phyloP scores from a whole-genome alignment of 108 stramenopile species.

The Nitzschia sp. region DNA sequence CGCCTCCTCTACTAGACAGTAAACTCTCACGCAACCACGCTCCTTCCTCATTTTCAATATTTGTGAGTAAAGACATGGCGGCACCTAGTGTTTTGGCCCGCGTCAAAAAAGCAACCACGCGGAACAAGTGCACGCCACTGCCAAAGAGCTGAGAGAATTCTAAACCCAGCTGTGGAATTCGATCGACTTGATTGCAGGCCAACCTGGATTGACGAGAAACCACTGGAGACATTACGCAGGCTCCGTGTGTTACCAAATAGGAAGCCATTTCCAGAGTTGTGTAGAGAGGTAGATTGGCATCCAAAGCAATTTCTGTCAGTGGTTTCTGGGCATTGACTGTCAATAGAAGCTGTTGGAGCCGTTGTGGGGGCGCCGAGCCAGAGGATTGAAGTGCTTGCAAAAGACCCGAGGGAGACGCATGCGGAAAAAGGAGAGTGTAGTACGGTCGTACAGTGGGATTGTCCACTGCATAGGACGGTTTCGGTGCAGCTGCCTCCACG shows the following conservation, averaged over 20 bases:
- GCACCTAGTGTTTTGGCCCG: conserved; percentile 28
- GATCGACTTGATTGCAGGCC: conserved; percentile 47
- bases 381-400: conserved; percentile 45
- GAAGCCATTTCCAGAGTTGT: conserved; percentile 61
- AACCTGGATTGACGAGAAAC: conserved; percentile 47
- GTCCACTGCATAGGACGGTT: neutral
- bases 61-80: conserved; percentile 19
- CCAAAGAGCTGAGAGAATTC: conserved; percentile 74
- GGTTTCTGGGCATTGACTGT: conserved; percentile 63
- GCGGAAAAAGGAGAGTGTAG: conserved; percentile 79
- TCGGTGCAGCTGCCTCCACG: conserved; percentile 52
- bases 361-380: conserved; percentile 39
- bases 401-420: conserved; percentile 67
- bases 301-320: conserved; percentile 65
- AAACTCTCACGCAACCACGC: conserved; percentile 26
- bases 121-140: conserved; percentile 38
- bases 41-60: conserved; percentile 24
- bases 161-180: conserved; percentile 49
- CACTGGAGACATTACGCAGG: conserved; percentile 58
- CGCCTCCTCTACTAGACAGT: conserved; percentile 13
- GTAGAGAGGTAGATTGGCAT: conserved; percentile 62
- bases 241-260: conserved; percentile 54
- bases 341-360: conserved; percentile 57
- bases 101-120: conserved; percentile 39
- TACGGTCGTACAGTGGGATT: conserved; percentile 51